A percentile compares a stretch with the other conserved stretches of the same genome.
These are phyloP conservation scores for Neodidymelliopsis sp. DNA, from an alignment of 2,329 filamentous ascomycete species.

Conservation along the genomic window DNA sequence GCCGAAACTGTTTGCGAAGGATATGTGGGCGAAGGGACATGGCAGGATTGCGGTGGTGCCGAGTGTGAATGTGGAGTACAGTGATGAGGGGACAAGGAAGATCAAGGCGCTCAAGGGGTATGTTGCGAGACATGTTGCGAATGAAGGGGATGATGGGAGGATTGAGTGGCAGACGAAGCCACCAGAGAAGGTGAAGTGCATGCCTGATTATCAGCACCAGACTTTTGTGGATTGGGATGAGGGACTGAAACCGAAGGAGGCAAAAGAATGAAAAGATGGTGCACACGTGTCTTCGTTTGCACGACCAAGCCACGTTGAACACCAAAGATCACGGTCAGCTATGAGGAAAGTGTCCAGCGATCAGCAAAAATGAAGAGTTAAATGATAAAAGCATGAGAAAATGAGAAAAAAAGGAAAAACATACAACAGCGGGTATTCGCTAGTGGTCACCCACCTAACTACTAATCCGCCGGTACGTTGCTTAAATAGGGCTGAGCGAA, in stretches of 20 bases:
- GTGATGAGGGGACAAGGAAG: conserved; percentile 52
- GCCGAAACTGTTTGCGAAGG: conserved; percentile 64
- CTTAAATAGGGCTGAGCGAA: too few relatives aligned
- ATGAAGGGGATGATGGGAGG: conserved; percentile 38
- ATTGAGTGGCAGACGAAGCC: conserved; percentile 57
- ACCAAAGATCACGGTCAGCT: too few relatives aligned
- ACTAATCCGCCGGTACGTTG: too few relatives aligned
- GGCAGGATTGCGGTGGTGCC: conserved; percentile 65
- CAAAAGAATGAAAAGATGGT: not conserved
- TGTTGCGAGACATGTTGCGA: conserved; percentile 47
- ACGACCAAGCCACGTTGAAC: too few relatives aligned
- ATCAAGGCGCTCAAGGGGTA: conserved; percentile 63
- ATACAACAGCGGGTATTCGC: too few relatives aligned
- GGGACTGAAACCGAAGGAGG: conserved; percentile 5
- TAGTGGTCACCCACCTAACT: too few relatives aligned
- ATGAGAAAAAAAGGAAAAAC: too few relatives aligned
- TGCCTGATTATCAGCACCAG: conserved; percentile 42
- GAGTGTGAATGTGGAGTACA: conserved; percentile 64
- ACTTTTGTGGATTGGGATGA: conserved; percentile 22
- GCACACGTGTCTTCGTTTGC: too few relatives aligned
- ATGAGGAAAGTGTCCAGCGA: too few relatives aligned
- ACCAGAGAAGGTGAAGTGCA: conserved; percentile 59
- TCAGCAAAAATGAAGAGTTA: too few relatives aligned
- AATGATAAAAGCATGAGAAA: too few relatives aligned
- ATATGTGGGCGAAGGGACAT: conserved; percentile 54